Base-by-base conservation (phyloP, 2,329 filamentous ascomycete genomes). In the Pseudohalonectria lignicola region DNA sequence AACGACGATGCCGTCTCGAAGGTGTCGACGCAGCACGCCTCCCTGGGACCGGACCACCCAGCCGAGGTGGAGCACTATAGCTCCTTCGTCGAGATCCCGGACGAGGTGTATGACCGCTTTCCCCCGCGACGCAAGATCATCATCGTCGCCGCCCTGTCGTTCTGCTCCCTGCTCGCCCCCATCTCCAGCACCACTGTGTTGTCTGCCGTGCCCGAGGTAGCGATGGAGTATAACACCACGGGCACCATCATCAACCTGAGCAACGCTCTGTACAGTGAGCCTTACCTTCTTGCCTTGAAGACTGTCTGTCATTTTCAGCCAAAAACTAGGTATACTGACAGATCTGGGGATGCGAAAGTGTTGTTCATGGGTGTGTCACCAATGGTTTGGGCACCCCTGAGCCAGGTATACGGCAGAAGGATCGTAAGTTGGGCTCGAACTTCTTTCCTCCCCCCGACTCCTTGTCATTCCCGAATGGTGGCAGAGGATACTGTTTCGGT, bases 91-190 rank as follows among this genome's bases (percentile, higher is more conserved):
- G 60, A 66, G 41, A 49, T 67, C 20, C 63, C 63, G 11, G 72
- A 77, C 48, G 64, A 66, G 37, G 55, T 74, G n/a, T 90, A 87
- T 61, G 69, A 79, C 48, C 69, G 69, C 15, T 69, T 87, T 43
- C 69, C 78, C 0, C 57, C 60, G 4, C 59, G 62, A 13, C 71
- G 78, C 30, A 92, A 90, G 56, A 53, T 67, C 3, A 50, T 76
- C 43, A 82, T 90, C 37, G 79, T 86, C 13, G 62, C 65, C 9
- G 69, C 87, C 5, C 60, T 88, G 37, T 79, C 82, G 1, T 84
- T 80, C 52, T 86, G 82, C 58, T 76, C 79, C 19, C 86, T 90
- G 45, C 63, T 90, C 32, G 78, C 84, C 1, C 85, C 85, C 1
- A 72, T 82, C 21, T 76, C 72, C 3, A 77, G 71, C 5, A 83